Evolutionary conservation across 2,329 filamentous ascomycete species (phyloP).

Genomic region (Hirsutella minnesotensis): DNA sequence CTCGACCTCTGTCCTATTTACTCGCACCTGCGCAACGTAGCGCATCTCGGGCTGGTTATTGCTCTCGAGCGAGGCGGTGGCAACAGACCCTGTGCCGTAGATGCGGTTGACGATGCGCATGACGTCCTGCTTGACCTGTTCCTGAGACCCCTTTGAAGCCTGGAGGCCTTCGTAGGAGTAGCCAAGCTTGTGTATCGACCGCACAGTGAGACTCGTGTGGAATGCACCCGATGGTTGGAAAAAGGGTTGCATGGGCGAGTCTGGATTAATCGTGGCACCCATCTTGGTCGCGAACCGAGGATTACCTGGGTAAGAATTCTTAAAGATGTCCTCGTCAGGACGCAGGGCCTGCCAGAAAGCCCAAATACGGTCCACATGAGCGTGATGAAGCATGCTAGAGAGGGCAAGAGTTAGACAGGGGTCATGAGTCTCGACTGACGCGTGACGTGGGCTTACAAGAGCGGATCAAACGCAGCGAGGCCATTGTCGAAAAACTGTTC

Average conservation of each 20-base stretch:
- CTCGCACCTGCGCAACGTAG: no score
- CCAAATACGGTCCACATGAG: constrained; percentile 53
- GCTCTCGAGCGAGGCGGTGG: no score
- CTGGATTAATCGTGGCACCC: constrained; percentile 26
- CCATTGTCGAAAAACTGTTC: constrained; percentile 26
- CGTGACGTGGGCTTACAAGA: constrained; percentile 22
- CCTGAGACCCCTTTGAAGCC: constrained; percentile 18
- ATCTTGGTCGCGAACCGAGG: constrained; percentile 27
- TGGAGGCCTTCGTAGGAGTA: constrained; percentile 26
- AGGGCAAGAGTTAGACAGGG: no score
- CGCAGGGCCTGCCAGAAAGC: constrained; percentile 37
- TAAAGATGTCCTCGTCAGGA: constrained; percentile 22
- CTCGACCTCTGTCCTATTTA: no score
- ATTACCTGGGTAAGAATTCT: constrained; percentile 19
- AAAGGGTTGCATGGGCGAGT: constrained; percentile 38
- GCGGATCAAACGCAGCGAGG: constrained; percentile 30
- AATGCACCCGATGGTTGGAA: constrained; percentile 17
- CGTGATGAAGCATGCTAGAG: constrained; percentile 32
- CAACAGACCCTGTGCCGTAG: constrained; percentile 8
- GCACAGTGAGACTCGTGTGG: constrained; percentile 28
- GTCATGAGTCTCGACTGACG: neutral
- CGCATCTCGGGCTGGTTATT: no score
- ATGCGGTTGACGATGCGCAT: constrained; percentile 21
- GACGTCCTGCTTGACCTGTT: constrained; percentile 18
- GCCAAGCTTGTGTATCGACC: constrained; percentile 21